Percentiles rank a stretch among this genome's conserved stretches.
Evolutionary conservation across 805 yeast genomes (phyloP).

Genomic region (Schwanniomyces polymorphus): DNA sequence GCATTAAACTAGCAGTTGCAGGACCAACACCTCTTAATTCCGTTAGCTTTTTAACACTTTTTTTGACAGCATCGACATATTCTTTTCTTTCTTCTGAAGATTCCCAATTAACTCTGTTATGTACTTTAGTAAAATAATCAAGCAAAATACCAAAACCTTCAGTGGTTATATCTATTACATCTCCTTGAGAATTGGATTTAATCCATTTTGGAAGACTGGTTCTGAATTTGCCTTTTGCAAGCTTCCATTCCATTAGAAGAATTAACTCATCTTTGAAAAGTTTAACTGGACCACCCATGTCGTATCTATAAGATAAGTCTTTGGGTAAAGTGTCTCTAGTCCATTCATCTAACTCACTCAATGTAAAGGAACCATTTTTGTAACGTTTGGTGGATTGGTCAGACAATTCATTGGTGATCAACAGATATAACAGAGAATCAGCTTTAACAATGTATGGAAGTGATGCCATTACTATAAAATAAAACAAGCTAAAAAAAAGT

Average conservation of each 20-base stretch:
- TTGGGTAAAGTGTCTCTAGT: slow-evolving; percentile 27
- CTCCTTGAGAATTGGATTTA: slow-evolving; percentile 26
- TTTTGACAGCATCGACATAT: slow-evolving; percentile 19
- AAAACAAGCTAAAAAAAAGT: neutral
- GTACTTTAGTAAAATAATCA: slow-evolving; percentile 5
- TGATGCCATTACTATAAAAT: neutral
- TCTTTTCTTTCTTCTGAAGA: slow-evolving; percentile 1
- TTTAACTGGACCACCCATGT: slow-evolving; percentile 18
- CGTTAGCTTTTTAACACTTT: slow-evolving; percentile 29
- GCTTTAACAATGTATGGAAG: slow-evolving; percentile 13
- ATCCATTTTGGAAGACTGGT: slow-evolving; percentile 45
- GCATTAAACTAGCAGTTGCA: slow-evolving; percentile 47
- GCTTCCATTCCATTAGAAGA: slow-evolving; percentile 49
- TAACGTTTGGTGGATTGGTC: slow-evolving; percentile 23
- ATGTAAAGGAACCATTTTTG: slow-evolving; percentile 21
- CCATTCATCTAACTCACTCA: slow-evolving; percentile 42
- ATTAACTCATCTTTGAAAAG: slow-evolving; percentile 40
- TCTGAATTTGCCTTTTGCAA: slow-evolving; percentile 44
- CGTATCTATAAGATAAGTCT: slow-evolving; percentile 20
- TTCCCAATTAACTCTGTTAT: slow-evolving; percentile 2
- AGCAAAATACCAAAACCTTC: slow-evolving; percentile 21
- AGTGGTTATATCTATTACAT: slow-evolving; percentile 28
- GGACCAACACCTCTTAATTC: slow-evolving; percentile 50
- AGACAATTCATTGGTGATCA: slow-evolving; percentile 26
- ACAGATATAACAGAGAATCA: slow-evolving; percentile 21